phyloP scores from a whole-genome alignment of 2,329 filamentous ascomycete genomes.

The Colletotrichum chrysophilum region DNA sequence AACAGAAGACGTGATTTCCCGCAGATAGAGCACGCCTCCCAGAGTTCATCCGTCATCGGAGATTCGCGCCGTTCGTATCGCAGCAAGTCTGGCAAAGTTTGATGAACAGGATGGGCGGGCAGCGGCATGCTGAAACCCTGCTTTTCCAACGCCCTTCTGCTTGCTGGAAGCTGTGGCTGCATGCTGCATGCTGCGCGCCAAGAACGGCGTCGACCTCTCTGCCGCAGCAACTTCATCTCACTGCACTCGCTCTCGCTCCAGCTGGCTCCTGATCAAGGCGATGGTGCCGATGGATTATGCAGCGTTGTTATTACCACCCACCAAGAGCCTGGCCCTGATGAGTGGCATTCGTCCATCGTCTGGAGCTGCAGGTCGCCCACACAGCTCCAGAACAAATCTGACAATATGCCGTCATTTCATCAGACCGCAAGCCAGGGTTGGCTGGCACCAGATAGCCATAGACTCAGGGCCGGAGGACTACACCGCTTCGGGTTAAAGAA shows the following conservation, averaged over 20 bases:
- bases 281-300: not conserved
- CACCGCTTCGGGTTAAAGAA: not conserved
- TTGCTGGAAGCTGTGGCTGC: not conserved
- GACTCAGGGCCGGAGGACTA: not conserved
- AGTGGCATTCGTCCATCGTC: not conserved
- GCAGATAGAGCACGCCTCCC: not conserved
- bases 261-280: not conserved
- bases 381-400: not conserved
- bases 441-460: not conserved
- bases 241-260: not conserved
- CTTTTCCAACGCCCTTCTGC: not conserved
- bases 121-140: constrained; percentile 20
- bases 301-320: not conserved
- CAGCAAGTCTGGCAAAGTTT: not conserved
- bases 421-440: not conserved
- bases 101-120: constrained; percentile 13
- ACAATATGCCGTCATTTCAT: constrained; percentile 15
- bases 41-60: not conserved
- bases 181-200: constrained; percentile 6
- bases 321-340: not conserved
- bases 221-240: not conserved
- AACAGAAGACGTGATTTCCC: not conserved
- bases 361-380: not conserved
- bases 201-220: not conserved
- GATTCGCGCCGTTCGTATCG: constrained; percentile 4